Base-by-base conservation (phyloP, 148 eudicot genomes). In the Rhododendron williamsianum region DNA sequence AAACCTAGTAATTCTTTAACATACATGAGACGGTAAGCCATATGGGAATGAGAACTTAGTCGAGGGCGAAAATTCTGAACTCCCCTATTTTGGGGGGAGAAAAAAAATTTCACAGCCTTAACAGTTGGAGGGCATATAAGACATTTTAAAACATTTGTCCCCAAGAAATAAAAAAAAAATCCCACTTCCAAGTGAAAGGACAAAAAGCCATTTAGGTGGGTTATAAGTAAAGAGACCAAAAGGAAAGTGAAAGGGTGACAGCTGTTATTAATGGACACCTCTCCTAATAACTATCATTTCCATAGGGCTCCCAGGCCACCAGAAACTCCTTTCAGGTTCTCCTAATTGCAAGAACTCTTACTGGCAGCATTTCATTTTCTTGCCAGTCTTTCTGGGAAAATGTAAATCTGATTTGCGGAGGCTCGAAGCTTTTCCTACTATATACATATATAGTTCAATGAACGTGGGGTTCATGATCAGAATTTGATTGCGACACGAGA, bases 281-380 rank as follows among this genome's bases (percentile, higher is more conserved):
- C 63, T 43, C 69, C 83, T 81, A 81, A 56, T 81, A 12, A 81
- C 16, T 16, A 46, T 51, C 51, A 25, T 4, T n/a, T 23, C 35
- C 43, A 52, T 12, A 30, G 27, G 11, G 60, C 3, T 15, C 13
- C 16, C 43, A 5, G 18, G 52, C 6, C 16, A 27, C 65, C 67
- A 51, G 30, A 78, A 46, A 51, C 30, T 52, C 60, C 63, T 49
- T 80, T 80, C 41, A 30, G 82, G 21, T 35, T 33, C 52, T 77
- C 27, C 80, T 23, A 46, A 25, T 52, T 52, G 4, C 60, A 12
- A 27, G 4, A n/a, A 25, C 83, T 58, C 67, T 63, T 13, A 33
- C n/a, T 41, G 84, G 84, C 33, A n/a, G 76, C 35, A 82, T 43
- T 82, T 82, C 84, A 65, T 41, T 82, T 82, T 82, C 84, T 65